phyloP scores from a whole-genome alignment of 345 rosid genomes.

The Geranium rotundifolium region DNA sequence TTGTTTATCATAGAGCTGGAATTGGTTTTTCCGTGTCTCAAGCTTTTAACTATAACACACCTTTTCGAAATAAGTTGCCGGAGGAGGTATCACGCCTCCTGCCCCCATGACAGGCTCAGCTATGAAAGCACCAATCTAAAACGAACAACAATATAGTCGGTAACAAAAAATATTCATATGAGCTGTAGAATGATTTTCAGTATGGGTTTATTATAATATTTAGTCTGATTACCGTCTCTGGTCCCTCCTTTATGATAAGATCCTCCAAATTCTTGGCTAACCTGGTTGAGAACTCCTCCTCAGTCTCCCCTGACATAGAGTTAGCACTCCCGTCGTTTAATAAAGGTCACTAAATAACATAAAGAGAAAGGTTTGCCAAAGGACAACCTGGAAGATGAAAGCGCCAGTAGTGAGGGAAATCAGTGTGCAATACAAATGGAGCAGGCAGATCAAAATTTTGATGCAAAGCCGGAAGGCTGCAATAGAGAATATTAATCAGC shows the following conservation, averaged over 20 bases:
- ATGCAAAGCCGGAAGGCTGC: conserved; percentile 78
- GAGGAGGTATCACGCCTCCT: conserved; percentile 95
- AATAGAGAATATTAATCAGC: not conserved
- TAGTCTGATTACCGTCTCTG: conserved; percentile 58
- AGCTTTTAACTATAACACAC: conserved; percentile 17
- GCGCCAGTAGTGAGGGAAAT: conserved; percentile 99
- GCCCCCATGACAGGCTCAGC: conserved; percentile 99
- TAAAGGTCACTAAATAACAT: not conserved
- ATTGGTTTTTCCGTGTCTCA: not conserved
- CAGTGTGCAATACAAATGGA: conserved; percentile 82
- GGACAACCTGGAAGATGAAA: conserved; percentile 73
- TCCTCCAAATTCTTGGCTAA: conserved; percentile 77
- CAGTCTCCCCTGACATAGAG: conserved; percentile 64
- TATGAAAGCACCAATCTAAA: conserved; percentile 89
- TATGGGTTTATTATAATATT: not conserved
- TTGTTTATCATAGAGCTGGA: not conserved
- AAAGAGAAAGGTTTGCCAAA: conserved; percentile 1
- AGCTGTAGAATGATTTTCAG: conserved; percentile 2
- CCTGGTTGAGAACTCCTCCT: conserved; percentile 87
- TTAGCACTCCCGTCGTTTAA: not conserved
- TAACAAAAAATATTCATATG: conserved; percentile 5
- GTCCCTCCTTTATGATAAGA: conserved; percentile 90
- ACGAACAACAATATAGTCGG: conserved; percentile 7
- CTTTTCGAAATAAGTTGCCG: conserved; percentile 92
- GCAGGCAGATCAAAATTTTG: conserved; percentile 95